Percentiles rank a stretch among this genome's conserved stretches.
Evolutionary conservation across 257 asterid species (phyloP).

Genomic region (Leonotis leonurus): DNA sequence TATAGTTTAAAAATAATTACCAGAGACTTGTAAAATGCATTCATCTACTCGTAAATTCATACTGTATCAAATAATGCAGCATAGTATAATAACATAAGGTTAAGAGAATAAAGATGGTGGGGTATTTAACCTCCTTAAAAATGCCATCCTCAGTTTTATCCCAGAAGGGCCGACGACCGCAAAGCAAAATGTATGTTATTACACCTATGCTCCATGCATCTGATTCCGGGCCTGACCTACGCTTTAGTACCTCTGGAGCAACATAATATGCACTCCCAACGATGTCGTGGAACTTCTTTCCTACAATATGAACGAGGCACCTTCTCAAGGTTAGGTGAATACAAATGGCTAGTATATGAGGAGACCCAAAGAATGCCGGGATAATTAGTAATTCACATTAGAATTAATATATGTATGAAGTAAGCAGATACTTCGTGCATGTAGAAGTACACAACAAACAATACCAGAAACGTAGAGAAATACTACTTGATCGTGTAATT

Average conservation of each 20-base stretch:
- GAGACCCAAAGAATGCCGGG: not conserved
- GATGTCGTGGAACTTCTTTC: constrained; percentile 82
- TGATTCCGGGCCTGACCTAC: constrained; percentile 96
- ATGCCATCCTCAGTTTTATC: constrained; percentile 34
- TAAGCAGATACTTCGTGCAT: not conserved
- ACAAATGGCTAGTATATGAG: not conserved
- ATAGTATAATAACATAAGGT: not conserved
- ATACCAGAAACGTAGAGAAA: no score
- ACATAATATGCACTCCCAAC: constrained; percentile 99
- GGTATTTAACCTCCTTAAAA: constrained; percentile 20
- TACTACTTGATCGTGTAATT: not conserved
- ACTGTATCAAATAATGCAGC: no score
- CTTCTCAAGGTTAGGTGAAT: not conserved
- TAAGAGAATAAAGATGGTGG: not conserved
- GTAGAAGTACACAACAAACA: not conserved
- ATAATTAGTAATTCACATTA: not conserved
- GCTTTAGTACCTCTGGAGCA: constrained; percentile 97
- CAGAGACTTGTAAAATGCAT: not conserved
- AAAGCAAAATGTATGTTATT: constrained; percentile 89
- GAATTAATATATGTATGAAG: not conserved
- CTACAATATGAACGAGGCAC: constrained; percentile 21
- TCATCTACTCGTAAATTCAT: not conserved
- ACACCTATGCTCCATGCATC: constrained; percentile 99
- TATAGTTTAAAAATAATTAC: not conserved
- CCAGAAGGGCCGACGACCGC: constrained; percentile 99